Evolutionary conservation across 306 rosid genomes (phyloP).

Genomic region (Prunus dulcis): DNA sequence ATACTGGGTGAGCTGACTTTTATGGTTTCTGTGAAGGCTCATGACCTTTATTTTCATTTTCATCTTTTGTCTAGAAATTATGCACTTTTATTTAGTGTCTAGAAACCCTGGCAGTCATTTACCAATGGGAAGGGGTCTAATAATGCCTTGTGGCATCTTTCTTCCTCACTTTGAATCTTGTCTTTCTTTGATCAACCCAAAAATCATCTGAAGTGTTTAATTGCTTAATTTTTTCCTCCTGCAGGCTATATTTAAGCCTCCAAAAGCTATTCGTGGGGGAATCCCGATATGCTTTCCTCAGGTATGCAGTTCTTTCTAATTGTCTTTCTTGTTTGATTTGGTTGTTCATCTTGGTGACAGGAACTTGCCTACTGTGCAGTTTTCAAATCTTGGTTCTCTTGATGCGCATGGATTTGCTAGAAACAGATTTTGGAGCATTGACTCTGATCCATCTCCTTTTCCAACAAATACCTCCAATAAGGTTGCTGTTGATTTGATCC

Average conservation of each 20-base stretch:
- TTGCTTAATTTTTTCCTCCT: constrained; percentile 22
- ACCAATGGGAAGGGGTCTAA: neutral
- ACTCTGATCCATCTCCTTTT: constrained; percentile 65
- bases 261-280: constrained; percentile 92
- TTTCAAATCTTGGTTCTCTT: constrained; percentile 59
- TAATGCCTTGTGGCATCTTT: neutral
- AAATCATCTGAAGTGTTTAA: neutral
- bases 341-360: constrained; percentile 25
- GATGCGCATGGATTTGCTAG: constrained; percentile 90
- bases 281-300: constrained; percentile 98
- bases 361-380: constrained; percentile 54
- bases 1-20: neutral
- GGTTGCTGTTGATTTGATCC: constrained; percentile 81
- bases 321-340: constrained; percentile 23
- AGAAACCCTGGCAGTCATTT: neutral
- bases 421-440: constrained; percentile 69
- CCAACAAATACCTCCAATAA: constrained; percentile 51
- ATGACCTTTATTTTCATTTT: neutral
- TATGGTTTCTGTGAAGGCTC: neutral
- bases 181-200: neutral
- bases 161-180: neutral
- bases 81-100: no score
- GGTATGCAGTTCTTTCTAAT: constrained; percentile 46
- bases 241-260: constrained; percentile 87
- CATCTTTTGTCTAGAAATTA: no score